Evolutionary conservation across 331 rosid species (phyloP), one percentile per base, ranked within the genome.

Genomic region (Malus hybrid): DNA sequence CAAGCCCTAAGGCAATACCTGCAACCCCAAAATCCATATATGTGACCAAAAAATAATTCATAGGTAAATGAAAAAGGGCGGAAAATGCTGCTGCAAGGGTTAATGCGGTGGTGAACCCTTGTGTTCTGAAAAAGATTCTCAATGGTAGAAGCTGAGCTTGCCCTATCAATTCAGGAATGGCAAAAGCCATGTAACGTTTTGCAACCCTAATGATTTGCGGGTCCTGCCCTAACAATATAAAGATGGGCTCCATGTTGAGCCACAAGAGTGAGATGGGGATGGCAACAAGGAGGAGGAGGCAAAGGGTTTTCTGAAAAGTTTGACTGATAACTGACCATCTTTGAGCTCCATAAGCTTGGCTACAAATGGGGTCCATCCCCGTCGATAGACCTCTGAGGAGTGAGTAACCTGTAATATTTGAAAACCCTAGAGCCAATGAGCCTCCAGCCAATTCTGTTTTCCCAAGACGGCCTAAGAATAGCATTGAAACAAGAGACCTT

Each of bases 281-380:
- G 68, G 96, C 39, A 33, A 93, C 95, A 16, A 91, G 63, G 2
- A 91, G 60, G 50, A 93, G 98, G 75, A 93, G 96, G 78, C 88
- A 93, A 0, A 88, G 3, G 0, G 96, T 91, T 84, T 80, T 89
- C 34, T 81, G 84, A 72, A 87, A 86, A 72, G 97, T 87, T 81
- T 89, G 98, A 83, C 85, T 85, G 1, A 93, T 80, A 76, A 93
- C 85, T 56, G 90, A 82, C 86, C 85, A 87, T 78, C 93, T 85
- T 70, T 90, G 88, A 28, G 97, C 98, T 6, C 98, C 97, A 64
- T 72, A 93, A 5, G 98, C 98, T 86, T 93, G 98, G 82, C 98
- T 89, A 75, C 98, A 93, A 12, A 93, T 90, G 3, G 98, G 98
- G 29, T 93, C 98, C 98, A 93, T 93, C 61, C 98, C 98, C 66